Evolutionary conservation across 371 early-diverging fungal species (phyloP).

Genomic region (Rhizomucor pusillus): DNA sequence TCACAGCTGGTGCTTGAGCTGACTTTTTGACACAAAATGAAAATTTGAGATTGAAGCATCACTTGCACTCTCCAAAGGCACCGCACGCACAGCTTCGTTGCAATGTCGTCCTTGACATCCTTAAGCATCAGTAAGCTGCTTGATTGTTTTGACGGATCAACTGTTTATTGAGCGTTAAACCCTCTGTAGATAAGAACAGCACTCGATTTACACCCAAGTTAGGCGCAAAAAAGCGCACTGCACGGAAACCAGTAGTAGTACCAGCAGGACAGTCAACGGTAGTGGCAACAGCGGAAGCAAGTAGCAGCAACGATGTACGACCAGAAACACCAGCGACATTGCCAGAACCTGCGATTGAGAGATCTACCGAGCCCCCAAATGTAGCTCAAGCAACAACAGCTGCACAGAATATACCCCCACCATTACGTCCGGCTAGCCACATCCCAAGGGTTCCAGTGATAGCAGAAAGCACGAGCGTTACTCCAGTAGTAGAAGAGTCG

Average conservation of each 20-base stretch:
- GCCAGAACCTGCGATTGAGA: background rate
- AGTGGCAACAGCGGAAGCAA: conserved; percentile 4
- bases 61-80: too few species aligned
- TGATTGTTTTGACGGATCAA: background rate
- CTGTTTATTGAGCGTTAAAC: background rate
- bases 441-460: background rate
- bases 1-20: too few species aligned
- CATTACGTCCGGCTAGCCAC: background rate
- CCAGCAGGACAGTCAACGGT: conserved; percentile 3
- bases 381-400: background rate
- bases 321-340: conserved; percentile 1
- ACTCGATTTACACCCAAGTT: conserved; percentile 30
- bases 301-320: conserved; percentile 1
- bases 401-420: background rate
- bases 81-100: too few species aligned
- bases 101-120: conserved; percentile 27
- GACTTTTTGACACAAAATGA: too few species aligned
- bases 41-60: too few species aligned
- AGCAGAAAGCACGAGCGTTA: background rate
- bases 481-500: background rate
- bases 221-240: conserved; percentile 5
- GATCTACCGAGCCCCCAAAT: background rate
- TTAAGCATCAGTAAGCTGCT: conserved; percentile 23
- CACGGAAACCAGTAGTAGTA: too few species aligned
- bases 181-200: conserved; percentile 20